phyloP scores from a whole-genome alignment of 2,329 filamentous ascomycete genomes.

The Colletotrichum sp. region DNA sequence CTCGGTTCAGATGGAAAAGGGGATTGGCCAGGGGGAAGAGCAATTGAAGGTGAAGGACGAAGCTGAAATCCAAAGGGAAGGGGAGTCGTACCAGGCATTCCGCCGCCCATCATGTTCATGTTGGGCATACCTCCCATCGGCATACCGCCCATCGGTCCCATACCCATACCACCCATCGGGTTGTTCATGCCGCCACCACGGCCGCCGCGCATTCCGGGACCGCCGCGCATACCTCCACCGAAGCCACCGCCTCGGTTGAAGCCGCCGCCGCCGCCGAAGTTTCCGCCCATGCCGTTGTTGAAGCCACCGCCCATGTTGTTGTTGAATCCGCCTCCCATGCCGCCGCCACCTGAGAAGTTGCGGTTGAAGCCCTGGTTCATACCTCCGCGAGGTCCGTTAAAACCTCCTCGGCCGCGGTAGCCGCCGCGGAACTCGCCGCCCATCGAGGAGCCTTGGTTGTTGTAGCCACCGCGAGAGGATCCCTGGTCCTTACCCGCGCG shows the following conservation, averaged over 20 bases:
- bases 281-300: slow-evolving; percentile 57
- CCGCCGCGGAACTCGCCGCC: slow-evolving; percentile 51
- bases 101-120: slow-evolving; percentile 58
- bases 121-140: slow-evolving; percentile 57
- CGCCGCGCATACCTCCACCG: slow-evolving; percentile 53
- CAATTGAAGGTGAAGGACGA: background rate
- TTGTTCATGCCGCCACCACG: slow-evolving; percentile 47
- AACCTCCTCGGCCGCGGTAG: slow-evolving; percentile 57
- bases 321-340: slow-evolving; percentile 48
- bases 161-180: slow-evolving; percentile 55
- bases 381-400: slow-evolving; percentile 48
- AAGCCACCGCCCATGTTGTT: slow-evolving; percentile 49
- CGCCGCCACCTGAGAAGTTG: slow-evolving; percentile 34
- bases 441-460: slow-evolving; percentile 49
- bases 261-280: slow-evolving; percentile 45
- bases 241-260: slow-evolving; percentile 55
- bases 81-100: slow-evolving; percentile 57
- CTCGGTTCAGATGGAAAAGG: background rate
- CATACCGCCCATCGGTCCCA: slow-evolving; percentile 52
- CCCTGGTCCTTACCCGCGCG: slow-evolving; percentile 70
- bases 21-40: background rate
- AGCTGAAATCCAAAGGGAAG: slow-evolving; percentile 6
- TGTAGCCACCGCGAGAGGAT: slow-evolving; percentile 56
- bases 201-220: slow-evolving; percentile 43
- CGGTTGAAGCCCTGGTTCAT: slow-evolving; percentile 53